Conservation (phyloP, 495 filamentous ascomycete genomes). For the Penicillium robsamsonii region DNA sequence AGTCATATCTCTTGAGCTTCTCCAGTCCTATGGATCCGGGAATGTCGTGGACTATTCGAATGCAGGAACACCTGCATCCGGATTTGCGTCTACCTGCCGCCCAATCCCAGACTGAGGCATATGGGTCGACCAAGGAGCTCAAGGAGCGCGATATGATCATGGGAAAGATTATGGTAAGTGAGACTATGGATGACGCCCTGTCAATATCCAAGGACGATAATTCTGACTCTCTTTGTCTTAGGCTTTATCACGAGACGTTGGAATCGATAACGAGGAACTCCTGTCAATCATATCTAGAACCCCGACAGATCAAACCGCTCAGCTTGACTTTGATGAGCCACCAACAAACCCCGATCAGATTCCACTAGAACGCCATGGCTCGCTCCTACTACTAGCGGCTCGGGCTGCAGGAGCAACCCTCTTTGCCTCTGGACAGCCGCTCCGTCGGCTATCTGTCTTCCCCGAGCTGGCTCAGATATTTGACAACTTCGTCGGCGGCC, state of each 20-base stretch:
- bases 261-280: constrained; percentile 53
- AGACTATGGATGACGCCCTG: background rate
- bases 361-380: constrained; percentile 69
- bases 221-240: constrained; percentile 27
- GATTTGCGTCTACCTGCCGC: constrained; percentile 29
- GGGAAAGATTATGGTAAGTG: constrained; percentile 72
- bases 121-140: constrained; percentile 59
- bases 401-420: constrained; percentile 44
- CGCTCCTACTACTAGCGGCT: constrained; percentile 57
- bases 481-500: constrained; percentile 55
- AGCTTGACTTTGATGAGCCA: constrained; percentile 39
- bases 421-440: constrained; percentile 31
- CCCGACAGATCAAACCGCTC: constrained; percentile 38
- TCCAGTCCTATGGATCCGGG: constrained; percentile 58
- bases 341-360: constrained; percentile 60
- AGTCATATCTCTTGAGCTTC: constrained; percentile 67
- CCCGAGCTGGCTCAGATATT: constrained; percentile 62
- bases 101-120: constrained; percentile 60
- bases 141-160: constrained; percentile 66
- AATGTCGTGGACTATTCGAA: constrained; percentile 70
- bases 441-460: constrained; percentile 53
- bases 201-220: background rate
- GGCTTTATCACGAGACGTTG: constrained; percentile 73
- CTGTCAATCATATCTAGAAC: constrained; percentile 39
- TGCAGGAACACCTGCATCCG: constrained; percentile 71